These are phyloP conservation scores for Naganishia albida DNA, from an alignment of 1,284 basidiomycete genomes.

Conservation along the genomic window DNA sequence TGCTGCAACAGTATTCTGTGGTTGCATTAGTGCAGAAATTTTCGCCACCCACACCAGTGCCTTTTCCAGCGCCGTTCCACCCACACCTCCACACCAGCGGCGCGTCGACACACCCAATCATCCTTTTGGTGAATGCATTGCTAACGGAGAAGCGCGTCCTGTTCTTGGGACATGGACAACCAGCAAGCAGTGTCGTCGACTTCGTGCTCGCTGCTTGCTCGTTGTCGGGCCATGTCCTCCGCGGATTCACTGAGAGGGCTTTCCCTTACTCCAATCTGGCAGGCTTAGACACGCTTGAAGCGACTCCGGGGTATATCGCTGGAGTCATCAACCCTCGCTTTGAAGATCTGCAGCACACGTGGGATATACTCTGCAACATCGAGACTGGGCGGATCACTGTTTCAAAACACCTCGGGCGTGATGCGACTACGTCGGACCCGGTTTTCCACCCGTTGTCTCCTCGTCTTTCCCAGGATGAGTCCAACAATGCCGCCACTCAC, in stretches of 20 bases:
- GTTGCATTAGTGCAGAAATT: constrained; percentile 88
- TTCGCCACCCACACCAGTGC: constrained; percentile 62
- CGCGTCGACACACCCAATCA: constrained; percentile 84
- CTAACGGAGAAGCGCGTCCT: constrained; percentile 90
- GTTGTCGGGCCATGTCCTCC: constrained; percentile 75
- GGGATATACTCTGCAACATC: constrained; percentile 92
- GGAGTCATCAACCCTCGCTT: constrained; percentile 97
- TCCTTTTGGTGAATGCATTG: constrained; percentile 91
- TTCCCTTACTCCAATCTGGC: constrained; percentile 92
- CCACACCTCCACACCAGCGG: constrained; percentile 92
- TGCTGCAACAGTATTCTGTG: constrained; percentile 72
- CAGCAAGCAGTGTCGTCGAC: constrained; percentile 81
- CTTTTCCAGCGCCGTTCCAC: constrained; percentile 73
- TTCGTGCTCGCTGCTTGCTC: constrained; percentile 93
- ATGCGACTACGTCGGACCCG: background rate
- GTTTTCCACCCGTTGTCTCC: background rate
- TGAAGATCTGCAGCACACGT: constrained; percentile 71
- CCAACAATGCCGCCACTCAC: background rate
- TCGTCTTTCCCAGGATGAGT: background rate
- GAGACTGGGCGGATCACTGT: constrained; percentile 81
- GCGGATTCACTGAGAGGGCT: constrained; percentile 81
- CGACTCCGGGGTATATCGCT: constrained; percentile 85
- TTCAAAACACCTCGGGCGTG: constrained; percentile 58
- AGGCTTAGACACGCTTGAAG: constrained; percentile 84
- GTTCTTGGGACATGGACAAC: constrained; percentile 83